Evolutionary conservation across 768 basidiomycete genomes (phyloP).

Genomic region (Grammothele lineata): DNA sequence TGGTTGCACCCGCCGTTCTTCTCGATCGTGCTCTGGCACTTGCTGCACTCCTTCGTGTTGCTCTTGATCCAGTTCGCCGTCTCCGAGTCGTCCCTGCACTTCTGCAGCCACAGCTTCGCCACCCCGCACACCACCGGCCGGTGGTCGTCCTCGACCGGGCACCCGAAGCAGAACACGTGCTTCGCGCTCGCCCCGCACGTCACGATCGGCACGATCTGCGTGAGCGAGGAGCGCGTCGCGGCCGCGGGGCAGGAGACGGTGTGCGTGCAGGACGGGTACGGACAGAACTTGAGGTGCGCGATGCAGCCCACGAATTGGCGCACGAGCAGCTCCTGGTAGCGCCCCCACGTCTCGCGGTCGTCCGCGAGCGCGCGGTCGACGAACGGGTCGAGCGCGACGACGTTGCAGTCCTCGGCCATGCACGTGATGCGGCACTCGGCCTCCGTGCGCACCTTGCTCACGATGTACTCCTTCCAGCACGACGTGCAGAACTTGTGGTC

Average conservation of each 20-base stretch:
- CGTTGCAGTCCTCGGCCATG: slow-evolving; percentile 75
- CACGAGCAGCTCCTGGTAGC: slow-evolving; percentile 84
- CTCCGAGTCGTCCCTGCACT: slow-evolving; percentile 96
- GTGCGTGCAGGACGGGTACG: slow-evolving; percentile 89
- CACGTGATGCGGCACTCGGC: slow-evolving; percentile 70
- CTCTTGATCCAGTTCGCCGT: slow-evolving; percentile 99
- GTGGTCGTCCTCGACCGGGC: slow-evolving; percentile 83
- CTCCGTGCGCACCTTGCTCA: slow-evolving; percentile 79
- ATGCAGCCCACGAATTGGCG: slow-evolving; percentile 88
- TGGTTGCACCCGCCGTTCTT: slow-evolving; percentile 99
- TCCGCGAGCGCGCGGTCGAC: slow-evolving; percentile 52
- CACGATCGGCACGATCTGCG: slow-evolving; percentile 84
- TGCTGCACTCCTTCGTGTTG: slow-evolving; percentile 96
- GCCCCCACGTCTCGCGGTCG: slow-evolving; percentile 51
- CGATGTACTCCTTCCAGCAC: slow-evolving; percentile 81
- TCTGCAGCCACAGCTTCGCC: slow-evolving; percentile 92
- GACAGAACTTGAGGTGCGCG: slow-evolving; percentile 86
- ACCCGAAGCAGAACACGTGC: slow-evolving; percentile 95
- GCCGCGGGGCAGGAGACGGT: slow-evolving; percentile 90
- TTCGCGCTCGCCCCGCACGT: slow-evolving; percentile 64
- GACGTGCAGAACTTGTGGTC: slow-evolving; percentile 78
- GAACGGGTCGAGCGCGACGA: slow-evolving; percentile 62
- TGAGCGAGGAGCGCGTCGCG: slow-evolving; percentile 66
- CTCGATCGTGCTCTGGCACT: slow-evolving; percentile 97
- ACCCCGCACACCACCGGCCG: slow-evolving; percentile 87